These are phyloP conservation scores for Leishmania tarentolae DNA, from an alignment of 208 protist species.

Conservation along the genomic window DNA sequence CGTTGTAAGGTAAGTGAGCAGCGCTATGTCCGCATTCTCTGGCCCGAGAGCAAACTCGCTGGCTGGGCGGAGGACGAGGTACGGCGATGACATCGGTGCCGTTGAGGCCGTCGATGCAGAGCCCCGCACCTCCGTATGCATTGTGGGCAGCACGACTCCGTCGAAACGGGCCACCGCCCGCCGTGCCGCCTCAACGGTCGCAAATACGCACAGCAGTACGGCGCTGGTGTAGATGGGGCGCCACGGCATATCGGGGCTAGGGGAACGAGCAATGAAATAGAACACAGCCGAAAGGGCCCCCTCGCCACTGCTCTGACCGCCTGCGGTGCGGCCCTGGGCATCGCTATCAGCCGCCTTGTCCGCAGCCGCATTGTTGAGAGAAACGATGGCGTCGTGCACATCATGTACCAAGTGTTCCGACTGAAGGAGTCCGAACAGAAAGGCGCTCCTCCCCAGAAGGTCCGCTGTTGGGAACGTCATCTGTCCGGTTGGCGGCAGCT, in stretches of 20 bases:
- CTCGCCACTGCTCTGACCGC: not conserved
- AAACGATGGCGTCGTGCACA: slow-evolving; percentile 29
- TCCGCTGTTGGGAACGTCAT: not conserved
- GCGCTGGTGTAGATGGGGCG: slow-evolving; percentile 21
- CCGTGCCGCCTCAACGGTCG: slow-evolving; percentile 9
- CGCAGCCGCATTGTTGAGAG: not conserved
- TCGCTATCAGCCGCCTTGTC: not conserved
- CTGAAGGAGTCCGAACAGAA: slow-evolving; percentile 25
- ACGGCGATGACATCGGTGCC: not conserved
- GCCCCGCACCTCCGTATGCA: not conserved
- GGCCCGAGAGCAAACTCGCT: slow-evolving; percentile 11
- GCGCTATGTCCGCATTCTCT: slow-evolving; percentile 14
- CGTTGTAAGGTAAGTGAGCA: slow-evolving; percentile 28
- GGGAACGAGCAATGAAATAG: slow-evolving; percentile 16
- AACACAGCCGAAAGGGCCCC: slow-evolving; percentile 17
- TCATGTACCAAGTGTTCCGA: slow-evolving; percentile 20
- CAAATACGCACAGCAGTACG: slow-evolving; percentile 25
- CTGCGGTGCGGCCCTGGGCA: not conserved
- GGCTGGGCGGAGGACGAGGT: slow-evolving; percentile 14
- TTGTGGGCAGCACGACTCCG: not conserved
- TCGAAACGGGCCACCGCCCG: slow-evolving; percentile 12
- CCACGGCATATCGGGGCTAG: slow-evolving; percentile 33
- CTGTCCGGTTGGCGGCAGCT: not conserved
- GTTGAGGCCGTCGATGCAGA: not conserved
- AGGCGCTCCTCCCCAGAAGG: slow-evolving; percentile 27